Evolutionary conservation across 208 protist species (phyloP), one percentile per base, ranked within the genome.

Genomic region (Crithidia expoeki): DNA sequence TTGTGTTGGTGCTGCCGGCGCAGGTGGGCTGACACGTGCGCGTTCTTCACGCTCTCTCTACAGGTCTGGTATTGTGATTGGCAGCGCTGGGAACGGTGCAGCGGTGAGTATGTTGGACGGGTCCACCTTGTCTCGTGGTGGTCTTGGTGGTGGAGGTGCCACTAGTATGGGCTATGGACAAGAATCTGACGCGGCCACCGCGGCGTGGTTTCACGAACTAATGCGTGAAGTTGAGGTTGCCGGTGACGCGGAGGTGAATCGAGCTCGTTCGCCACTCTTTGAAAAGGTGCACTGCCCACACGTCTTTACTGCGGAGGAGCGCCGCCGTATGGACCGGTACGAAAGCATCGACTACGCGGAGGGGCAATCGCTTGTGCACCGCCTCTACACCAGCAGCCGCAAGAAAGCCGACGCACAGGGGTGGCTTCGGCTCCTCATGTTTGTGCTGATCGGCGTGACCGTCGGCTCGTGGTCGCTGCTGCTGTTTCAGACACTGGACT

Each of bases 311-410:
- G 64, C 74, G 14, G 80, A 86, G 30, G 86, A 94, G 74, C 72
- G 84, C 27, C 69, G 71, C 9, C 71, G 82, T n/a, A 94, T 94
- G 89, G 84, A 86, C 49, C 72, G 79, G n/a, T 92, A 89, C 69
- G 89, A 94, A 73, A 83, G 82, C 70, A 84, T 94, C 57, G 89
- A 94, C 76, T 94, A 92, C 72, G 80, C 72, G 25, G 82, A 80
- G 74, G 70, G 80, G 1, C 83, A 91, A 53, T 86, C 75, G 1
- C 64, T 83, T 30, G 60, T 85, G 21, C 84, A 89, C 71, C 76
- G 80, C 33, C 66, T 80, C 16, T 64, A 77, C 34, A 62, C 78
- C 25, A 47, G 63, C 28, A 46, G 68, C 25, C 57, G 60, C 28
- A 67, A 74, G 53, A 59, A 46, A 42, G 30, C 55, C 1, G 61